These are phyloP conservation scores for Dacryopinax spathularia DNA, from an alignment of 768 basidiomycete species.

Conservation along the genomic window DNA sequence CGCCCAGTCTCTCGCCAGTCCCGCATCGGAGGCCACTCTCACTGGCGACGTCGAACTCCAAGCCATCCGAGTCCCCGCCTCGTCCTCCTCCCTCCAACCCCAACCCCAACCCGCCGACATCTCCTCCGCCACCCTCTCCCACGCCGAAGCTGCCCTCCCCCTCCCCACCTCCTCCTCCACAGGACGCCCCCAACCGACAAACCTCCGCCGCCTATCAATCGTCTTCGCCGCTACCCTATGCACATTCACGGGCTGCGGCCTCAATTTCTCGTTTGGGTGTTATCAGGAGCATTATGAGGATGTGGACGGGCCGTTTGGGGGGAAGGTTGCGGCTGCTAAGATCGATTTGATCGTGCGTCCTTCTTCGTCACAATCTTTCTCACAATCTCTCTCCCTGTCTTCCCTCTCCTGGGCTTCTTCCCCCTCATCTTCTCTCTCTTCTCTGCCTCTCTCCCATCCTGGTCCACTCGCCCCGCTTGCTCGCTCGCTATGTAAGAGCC, in stretches of 20 bases:
- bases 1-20: too few relatives aligned
- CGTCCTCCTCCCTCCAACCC: too few relatives aligned
- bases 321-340: background rate
- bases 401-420: too few relatives aligned
- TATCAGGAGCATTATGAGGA: conserved; percentile 10
- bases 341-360: conserved; percentile 7
- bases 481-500: background rate
- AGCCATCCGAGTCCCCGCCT: too few relatives aligned
- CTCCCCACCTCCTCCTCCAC: too few relatives aligned
- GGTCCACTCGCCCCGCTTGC: too few relatives aligned
- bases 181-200: background rate
- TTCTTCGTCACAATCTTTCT: background rate
- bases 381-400: too few relatives aligned
- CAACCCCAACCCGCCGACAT: too few relatives aligned
- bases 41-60: too few relatives aligned
- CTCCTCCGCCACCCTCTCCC: background rate
- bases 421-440: too few relatives aligned
- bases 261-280: conserved; percentile 11
- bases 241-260: conserved; percentile 9
- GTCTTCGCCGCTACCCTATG: background rate
- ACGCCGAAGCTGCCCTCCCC: background rate
- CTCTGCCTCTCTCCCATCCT: too few relatives aligned
- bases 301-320: conserved; percentile 7
- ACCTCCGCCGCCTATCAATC: background rate
- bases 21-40: too few relatives aligned